Conservation (phyloP, 306 rosid genomes). For the Ceratonia siliqua region DNA sequence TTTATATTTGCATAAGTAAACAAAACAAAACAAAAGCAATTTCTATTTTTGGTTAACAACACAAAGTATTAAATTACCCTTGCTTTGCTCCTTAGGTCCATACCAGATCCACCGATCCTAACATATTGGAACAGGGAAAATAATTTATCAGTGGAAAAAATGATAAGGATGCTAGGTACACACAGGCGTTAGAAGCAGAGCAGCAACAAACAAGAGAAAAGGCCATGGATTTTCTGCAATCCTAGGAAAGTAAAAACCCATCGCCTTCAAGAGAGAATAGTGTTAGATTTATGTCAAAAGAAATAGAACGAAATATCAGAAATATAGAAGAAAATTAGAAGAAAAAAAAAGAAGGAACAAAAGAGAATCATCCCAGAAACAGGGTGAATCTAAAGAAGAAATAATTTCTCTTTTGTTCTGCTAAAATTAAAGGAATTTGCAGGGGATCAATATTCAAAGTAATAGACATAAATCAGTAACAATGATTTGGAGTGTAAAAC, state of each 20-base stretch:
- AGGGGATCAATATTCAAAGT: not conserved
- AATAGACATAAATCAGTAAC: not conserved
- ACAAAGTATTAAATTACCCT: constrained; percentile 55
- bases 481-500: not conserved
- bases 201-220: not conserved
- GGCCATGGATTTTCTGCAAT: not conserved
- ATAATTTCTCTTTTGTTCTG: no score
- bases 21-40: not conserved
- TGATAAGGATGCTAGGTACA: not conserved
- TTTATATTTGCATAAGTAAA: not conserved
- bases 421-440: not conserved
- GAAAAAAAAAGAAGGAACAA: not conserved
- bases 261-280: not conserved
- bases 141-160: not conserved
- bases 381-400: constrained; percentile 2
- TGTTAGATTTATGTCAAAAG: not conserved
- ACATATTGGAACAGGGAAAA: constrained; percentile 5
- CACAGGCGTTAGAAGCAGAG: not conserved
- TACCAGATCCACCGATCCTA: constrained; percentile 96
- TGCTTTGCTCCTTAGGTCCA: constrained; percentile 91
- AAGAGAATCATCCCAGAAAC: not conserved
- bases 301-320: not conserved
- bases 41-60: not conserved
- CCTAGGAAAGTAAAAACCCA: not conserved
- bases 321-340: not conserved